These are phyloP conservation scores for Cantharellus anzutake DNA, from an alignment of 768 basidiomycete genomes.

Conservation along the genomic window DNA sequence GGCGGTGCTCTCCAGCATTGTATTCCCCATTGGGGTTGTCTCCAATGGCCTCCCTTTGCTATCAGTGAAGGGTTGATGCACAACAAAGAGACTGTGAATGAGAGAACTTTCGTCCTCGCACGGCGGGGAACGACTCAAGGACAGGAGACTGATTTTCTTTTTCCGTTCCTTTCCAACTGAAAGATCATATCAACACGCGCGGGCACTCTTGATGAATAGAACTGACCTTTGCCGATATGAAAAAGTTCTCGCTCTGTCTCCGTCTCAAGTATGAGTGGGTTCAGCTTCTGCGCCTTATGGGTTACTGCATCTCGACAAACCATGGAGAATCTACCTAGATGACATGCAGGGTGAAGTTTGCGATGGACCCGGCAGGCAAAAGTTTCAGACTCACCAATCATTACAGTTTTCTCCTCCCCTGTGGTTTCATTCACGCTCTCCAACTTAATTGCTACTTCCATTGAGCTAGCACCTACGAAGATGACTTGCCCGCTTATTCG, in stretches of 20 bases:
- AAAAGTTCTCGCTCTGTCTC: conserved; percentile 44
- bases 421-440: conserved; percentile 34
- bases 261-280: conserved; percentile 37
- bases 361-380: neutral
- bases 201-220: neutral
- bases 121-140: conserved; percentile 56
- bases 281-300: conserved; percentile 42
- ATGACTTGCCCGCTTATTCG: conserved; percentile 66
- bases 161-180: conserved; percentile 45
- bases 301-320: conserved; percentile 58
- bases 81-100: conserved; percentile 51
- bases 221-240: conserved; percentile 47
- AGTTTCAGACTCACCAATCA: conserved; percentile 31
- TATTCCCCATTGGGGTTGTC: conserved; percentile 58
- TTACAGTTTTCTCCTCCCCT: conserved; percentile 34
- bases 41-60: conserved; percentile 19
- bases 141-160: conserved; percentile 31
- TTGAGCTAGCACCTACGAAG: conserved; percentile 53
- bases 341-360: neutral
- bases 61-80: conserved; percentile 22
- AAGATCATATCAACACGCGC: neutral
- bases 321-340: conserved; percentile 75
- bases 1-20: conserved; percentile 45
- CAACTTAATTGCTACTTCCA: conserved; percentile 80
- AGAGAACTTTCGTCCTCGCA: conserved; percentile 45